A percentile compares a stretch with the other conserved stretches of the same genome.
These are phyloP conservation scores for Gentiana straminea DNA, from an alignment of 257 asterid species.

Conservation along the genomic window DNA sequence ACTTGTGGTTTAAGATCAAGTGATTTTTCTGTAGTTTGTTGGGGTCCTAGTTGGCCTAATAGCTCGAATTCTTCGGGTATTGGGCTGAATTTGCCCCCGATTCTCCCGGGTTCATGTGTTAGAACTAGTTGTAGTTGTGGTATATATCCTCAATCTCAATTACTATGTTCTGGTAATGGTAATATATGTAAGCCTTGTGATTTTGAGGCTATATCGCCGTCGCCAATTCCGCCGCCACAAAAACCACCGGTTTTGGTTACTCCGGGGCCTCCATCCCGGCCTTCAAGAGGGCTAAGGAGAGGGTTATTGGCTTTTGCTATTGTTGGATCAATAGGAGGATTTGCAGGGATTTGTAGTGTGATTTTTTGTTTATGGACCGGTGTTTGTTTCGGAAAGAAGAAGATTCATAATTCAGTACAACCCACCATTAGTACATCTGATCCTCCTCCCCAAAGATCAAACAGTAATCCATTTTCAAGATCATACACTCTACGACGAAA, in stretches of 20 bases:
- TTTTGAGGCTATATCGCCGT: conserved; percentile 14
- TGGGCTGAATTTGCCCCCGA: conserved; percentile 37
- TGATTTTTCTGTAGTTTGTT: conserved; percentile 60
- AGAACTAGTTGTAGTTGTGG: conserved; percentile 45
- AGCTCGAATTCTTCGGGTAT: conserved; percentile 24
- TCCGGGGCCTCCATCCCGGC: conserved; percentile 21
- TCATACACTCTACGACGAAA: conserved; percentile 72
- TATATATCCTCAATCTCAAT: conserved; percentile 47
- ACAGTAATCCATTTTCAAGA: conserved; percentile 43
- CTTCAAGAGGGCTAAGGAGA: conserved; percentile 29
- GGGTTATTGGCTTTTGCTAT: conserved; percentile 54
- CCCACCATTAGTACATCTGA: conserved; percentile 43
- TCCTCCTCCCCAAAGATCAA: conserved; percentile 26
- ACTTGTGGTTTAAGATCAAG: conserved; percentile 58
- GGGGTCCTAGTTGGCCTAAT: conserved; percentile 73
- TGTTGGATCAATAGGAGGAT: conserved; percentile 61
- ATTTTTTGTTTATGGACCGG: conserved; percentile 58
- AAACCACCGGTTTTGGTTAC: conserved; percentile 12
- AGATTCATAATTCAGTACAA: conserved; percentile 73
- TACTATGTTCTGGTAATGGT: conserved; percentile 59
- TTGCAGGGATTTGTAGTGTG: conserved; percentile 51
- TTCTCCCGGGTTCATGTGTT: conserved; percentile 71
- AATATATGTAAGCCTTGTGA: conserved; percentile 74
- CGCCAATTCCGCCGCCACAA: conserved; percentile 3
- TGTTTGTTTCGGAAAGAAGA: conserved; percentile 68